Conservation (phyloP, 2,329 filamentous ascomycete genomes). For the Ascochyta koolunga region DNA sequence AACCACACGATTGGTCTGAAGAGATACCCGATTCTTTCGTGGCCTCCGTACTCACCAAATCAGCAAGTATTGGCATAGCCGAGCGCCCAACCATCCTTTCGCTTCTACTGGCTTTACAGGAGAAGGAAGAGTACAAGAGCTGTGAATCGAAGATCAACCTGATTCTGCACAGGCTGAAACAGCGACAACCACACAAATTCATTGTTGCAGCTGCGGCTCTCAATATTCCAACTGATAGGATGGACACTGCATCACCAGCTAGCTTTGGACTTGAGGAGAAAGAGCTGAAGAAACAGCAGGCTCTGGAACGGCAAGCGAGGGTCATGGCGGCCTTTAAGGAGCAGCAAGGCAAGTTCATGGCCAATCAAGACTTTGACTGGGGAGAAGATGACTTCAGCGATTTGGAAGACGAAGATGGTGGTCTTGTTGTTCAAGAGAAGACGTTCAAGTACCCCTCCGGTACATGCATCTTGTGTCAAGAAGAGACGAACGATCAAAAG, state of each 20-base stretch:
- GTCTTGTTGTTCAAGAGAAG: constrained; percentile 68
- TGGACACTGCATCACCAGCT: constrained; percentile 83
- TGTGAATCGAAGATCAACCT: constrained; percentile 85
- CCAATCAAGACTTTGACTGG: constrained; percentile 88
- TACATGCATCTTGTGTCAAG: constrained; percentile 95
- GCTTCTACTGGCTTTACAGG: constrained; percentile 59
- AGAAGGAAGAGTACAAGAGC: constrained; percentile 76
- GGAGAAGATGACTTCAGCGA: constrained; percentile 82
- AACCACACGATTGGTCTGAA: constrained; percentile 49
- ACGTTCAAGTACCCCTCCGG: constrained; percentile 90
- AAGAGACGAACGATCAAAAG: constrained; percentile 87
- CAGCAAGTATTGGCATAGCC: constrained; percentile 54
- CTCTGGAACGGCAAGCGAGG: constrained; percentile 84
- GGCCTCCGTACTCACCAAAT: constrained; percentile 69
- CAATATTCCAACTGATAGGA: constrained; percentile 72
- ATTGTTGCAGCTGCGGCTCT: constrained; percentile 67
- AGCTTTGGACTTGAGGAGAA: constrained; percentile 66
- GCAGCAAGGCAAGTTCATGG: constrained; percentile 93
- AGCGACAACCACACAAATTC: constrained; percentile 78
- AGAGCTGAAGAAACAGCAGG: constrained; percentile 88
- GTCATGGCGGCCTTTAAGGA: constrained; percentile 99
- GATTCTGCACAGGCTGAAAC: constrained; percentile 82
- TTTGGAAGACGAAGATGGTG: constrained; percentile 67
- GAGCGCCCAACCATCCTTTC: constrained; percentile 57
- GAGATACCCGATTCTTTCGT: constrained; percentile 69